Evolutionary conservation across 345 rosid species (phyloP).

Genomic region (Cardamine chenopodiifolia): DNA sequence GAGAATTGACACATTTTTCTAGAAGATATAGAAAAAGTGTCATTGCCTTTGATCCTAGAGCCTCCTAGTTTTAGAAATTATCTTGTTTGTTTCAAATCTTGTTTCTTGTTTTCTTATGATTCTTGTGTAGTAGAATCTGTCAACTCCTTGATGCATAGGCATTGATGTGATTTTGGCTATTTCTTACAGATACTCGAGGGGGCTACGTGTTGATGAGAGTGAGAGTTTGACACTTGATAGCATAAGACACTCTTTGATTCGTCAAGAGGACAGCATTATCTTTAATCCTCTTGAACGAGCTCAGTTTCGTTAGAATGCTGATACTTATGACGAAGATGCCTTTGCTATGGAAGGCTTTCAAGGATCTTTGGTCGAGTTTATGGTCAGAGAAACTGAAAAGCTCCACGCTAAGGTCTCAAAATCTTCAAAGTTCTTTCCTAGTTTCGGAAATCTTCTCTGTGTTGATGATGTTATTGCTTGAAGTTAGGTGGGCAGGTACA

Average conservation of each 20-base stretch:
- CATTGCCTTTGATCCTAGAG: conserved; percentile 2
- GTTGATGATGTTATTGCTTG: conserved; percentile 17
- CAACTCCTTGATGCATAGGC: background rate
- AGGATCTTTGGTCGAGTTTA: conserved; percentile 65
- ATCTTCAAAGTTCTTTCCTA: background rate
- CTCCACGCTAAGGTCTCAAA: conserved; percentile 59
- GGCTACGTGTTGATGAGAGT: conserved; percentile 57
- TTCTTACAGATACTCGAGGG: conserved; percentile 35
- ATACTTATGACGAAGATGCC: conserved; percentile 58
- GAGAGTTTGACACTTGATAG: conserved; percentile 61
- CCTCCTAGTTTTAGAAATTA: background rate
- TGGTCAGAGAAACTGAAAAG: conserved; percentile 68
- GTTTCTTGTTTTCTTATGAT: background rate
- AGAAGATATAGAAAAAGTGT: background rate
- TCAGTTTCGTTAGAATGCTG: conserved; percentile 62
- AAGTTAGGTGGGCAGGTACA: conserved; percentile 62
- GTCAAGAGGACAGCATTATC: conserved; percentile 73
- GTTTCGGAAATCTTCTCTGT: background rate
- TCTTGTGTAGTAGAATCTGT: background rate
- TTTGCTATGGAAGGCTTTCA: conserved; percentile 62
- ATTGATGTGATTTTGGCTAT: conserved; percentile 19
- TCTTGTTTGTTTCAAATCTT: background rate
- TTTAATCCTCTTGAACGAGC: conserved; percentile 67
- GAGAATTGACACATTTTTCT: background rate
- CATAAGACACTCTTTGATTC: conserved; percentile 58